Conservation (phyloP, 177 flowering plant species). For the Vitis hybrid region DNA sequence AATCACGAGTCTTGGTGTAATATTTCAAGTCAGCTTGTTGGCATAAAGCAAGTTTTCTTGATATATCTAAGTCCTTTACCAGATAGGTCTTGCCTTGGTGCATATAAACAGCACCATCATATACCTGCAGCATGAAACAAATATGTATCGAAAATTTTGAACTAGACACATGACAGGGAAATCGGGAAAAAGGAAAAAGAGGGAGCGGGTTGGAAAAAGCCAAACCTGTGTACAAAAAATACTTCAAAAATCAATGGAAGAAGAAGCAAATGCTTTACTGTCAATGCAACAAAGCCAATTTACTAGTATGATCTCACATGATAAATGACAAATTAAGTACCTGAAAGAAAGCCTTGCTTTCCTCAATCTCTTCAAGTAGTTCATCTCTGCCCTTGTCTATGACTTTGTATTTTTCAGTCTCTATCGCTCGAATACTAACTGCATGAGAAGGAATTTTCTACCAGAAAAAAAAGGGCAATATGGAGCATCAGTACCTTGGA, state of each 20-base stretch:
- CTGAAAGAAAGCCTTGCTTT: conserved; percentile 99
- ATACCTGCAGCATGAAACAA: conserved; percentile 51
- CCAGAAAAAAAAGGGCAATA: conserved; percentile 6
- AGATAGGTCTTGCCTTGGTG: conserved; percentile 84
- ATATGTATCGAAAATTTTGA: not conserved
- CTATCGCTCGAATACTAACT: conserved; percentile 81
- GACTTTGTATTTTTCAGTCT: conserved; percentile 66
- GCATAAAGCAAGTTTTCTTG: conserved; percentile 71
- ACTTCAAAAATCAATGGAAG: not conserved
- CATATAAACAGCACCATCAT: conserved; percentile 96
- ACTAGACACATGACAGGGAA: not conserved
- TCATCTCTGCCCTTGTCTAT: conserved; percentile 49
- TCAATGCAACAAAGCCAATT: not conserved
- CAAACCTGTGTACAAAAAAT: not conserved
- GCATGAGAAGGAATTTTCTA: conserved; percentile 75
- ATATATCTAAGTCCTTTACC: conserved; percentile 66
- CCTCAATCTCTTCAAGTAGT: conserved; percentile 91
- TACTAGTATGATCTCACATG: not conserved
- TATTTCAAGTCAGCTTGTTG: conserved; percentile 69
- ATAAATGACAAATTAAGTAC: conserved; percentile 27
- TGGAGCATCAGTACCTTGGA: not conserved
- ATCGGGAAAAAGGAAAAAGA: not conserved
- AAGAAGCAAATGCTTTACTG: not conserved
- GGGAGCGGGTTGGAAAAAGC: too few relatives aligned
- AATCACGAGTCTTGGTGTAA: conserved; percentile 89